Evolutionary conservation across 208 protist genomes (phyloP).

Genomic region (Leishmania turanica): DNA sequence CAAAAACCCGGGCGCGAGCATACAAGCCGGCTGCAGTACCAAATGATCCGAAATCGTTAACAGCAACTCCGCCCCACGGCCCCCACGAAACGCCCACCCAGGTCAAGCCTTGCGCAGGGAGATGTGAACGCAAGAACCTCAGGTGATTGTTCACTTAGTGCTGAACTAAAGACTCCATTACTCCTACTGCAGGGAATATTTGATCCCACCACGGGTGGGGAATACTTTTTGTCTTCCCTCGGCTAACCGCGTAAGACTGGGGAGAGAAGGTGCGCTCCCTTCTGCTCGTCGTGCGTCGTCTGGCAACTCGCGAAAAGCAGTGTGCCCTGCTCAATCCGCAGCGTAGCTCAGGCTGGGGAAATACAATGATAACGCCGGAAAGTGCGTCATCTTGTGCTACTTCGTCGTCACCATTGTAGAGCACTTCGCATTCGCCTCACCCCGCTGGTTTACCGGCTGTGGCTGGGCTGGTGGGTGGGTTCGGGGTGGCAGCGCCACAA

Average conservation of each 20-base stretch:
- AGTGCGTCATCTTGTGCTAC: too few relatives aligned
- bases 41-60: too few relatives aligned
- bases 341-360: too few relatives aligned
- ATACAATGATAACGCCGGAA: neutral
- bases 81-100: too few relatives aligned
- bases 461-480: too few relatives aligned
- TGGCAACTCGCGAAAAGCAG: neutral
- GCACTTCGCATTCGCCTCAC: too few relatives aligned
- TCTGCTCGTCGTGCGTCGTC: neutral
- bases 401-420: too few relatives aligned
- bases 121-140: slow-evolving; percentile 92
- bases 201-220: slow-evolving; percentile 49
- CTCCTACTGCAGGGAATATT: slow-evolving; percentile 63
- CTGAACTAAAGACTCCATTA: slow-evolving; percentile 60
- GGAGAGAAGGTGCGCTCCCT: neutral
- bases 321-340: too few relatives aligned
- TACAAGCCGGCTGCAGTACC: neutral
- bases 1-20: too few relatives aligned
- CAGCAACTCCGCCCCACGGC: too few relatives aligned
- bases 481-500: too few relatives aligned
- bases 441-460: too few relatives aligned
- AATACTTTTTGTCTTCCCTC: neutral
- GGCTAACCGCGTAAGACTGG: neutral
- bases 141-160: slow-evolving; percentile 89
- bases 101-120: slow-evolving; percentile 86